These are phyloP conservation scores for Psidium friedrichsthalianum DNA, from an alignment of 345 rosid species.

Conservation along the genomic window DNA sequence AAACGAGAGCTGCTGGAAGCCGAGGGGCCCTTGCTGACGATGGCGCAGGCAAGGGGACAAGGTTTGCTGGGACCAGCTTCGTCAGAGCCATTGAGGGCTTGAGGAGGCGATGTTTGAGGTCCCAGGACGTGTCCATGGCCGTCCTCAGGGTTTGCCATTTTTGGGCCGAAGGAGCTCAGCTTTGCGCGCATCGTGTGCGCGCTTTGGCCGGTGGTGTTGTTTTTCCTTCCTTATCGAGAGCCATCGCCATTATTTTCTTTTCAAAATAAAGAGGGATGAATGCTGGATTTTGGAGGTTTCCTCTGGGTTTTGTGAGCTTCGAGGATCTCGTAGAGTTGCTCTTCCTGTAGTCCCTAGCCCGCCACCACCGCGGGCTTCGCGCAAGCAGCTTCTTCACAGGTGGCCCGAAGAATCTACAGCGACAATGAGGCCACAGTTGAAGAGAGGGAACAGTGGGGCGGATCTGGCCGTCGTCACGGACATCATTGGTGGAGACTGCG, in stretches of 20 bases:
- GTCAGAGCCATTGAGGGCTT: constrained; percentile 51
- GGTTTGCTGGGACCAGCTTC: constrained; percentile 52
- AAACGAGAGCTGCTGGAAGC: constrained; percentile 71
- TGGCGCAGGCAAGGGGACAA: constrained; percentile 54
- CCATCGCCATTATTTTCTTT: neutral
- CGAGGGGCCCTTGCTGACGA: constrained; percentile 45
- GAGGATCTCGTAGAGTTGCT: constrained; percentile 47
- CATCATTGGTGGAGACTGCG: constrained; percentile 27
- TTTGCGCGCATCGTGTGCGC: neutral
- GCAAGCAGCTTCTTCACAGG: constrained; percentile 25
- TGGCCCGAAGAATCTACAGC: neutral
- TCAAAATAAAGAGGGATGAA: neutral
- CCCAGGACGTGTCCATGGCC: constrained; percentile 70
- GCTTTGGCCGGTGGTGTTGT: neutral
- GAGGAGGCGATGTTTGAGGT: constrained; percentile 53
- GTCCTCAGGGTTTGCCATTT: constrained; percentile 61
- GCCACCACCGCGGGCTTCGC: constrained; percentile 6
- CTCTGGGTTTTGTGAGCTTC: constrained; percentile 1
- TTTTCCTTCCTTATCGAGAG: neutral
- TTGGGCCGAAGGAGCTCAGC: neutral
- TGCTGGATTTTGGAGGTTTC: neutral
- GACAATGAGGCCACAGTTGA: constrained; percentile 16
- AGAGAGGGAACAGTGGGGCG: constrained; percentile 27
- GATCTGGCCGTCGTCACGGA: constrained; percentile 33
- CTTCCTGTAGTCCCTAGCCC: constrained; percentile 28